A percentile compares a stretch with the other conserved stretches of the same genome.
phyloP scores from a whole-genome alignment of 2,329 filamentous ascomycete genomes.

The Ophiostoma sp. region DNA sequence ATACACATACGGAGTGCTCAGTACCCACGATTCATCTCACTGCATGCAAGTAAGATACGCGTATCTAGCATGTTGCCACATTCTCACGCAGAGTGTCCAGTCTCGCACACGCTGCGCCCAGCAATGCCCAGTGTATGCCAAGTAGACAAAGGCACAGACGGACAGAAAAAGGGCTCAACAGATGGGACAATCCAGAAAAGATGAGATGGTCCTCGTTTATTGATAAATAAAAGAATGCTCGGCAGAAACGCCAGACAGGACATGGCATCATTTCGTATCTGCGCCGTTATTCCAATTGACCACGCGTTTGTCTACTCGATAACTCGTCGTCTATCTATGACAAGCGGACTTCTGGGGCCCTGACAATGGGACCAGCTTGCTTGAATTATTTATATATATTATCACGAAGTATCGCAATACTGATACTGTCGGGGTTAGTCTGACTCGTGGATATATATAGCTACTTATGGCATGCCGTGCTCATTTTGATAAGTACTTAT shows the following conservation, averaged over 20 bases:
- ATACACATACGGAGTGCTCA: background rate
- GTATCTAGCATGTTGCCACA: background rate
- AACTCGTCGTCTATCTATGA: too few relatives aligned
- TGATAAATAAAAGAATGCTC: background rate
- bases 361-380: too few relatives aligned
- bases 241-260: background rate
- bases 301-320: too few relatives aligned
- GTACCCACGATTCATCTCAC: too few relatives aligned
- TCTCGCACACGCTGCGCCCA: background rate
- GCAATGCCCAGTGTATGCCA: conserved; percentile 3
- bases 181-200: background rate
- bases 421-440: background rate
- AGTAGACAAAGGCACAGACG: background rate
- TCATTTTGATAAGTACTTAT: background rate
- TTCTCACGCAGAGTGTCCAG: background rate
- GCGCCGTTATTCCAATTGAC: too few relatives aligned
- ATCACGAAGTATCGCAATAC: too few relatives aligned
- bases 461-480: background rate
- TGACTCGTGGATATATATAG: background rate
- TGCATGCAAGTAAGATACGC: background rate
- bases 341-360: too few relatives aligned
- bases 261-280: too few relatives aligned
- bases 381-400: too few relatives aligned
- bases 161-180: background rate
- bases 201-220: too few relatives aligned